Evolutionary conservation across 371 early-diverging fungal species (phyloP).

Genomic region (Apophysomyces variabilis): DNA sequence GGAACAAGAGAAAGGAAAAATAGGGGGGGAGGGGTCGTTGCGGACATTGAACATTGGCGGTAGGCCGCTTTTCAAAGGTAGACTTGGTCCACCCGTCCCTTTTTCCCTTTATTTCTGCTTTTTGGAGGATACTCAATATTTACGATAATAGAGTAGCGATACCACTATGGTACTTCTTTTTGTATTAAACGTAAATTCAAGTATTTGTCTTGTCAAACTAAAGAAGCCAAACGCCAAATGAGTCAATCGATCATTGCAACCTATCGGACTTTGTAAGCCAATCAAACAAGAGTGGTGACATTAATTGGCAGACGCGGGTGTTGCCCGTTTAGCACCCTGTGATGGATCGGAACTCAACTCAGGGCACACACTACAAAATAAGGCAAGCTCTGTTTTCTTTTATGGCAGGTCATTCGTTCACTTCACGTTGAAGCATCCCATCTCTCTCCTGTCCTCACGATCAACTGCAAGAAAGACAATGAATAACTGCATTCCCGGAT

Average conservation of each 20-base stretch:
- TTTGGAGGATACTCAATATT: too few relatives aligned
- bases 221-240: neutral
- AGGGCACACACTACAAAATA: neutral
- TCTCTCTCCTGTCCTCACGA: too few relatives aligned
- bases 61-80: neutral
- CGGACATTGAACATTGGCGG: constrained; percentile 7
- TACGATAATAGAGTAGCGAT: too few relatives aligned
- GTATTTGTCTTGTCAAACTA: neutral
- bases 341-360: too few relatives aligned
- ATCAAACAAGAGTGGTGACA: neutral
- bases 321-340: too few relatives aligned
- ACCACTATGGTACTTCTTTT: too few relatives aligned
- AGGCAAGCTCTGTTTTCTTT: too few relatives aligned
- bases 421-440: too few relatives aligned
- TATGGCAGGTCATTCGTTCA: too few relatives aligned
- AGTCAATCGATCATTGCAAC: neutral
- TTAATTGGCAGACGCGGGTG: neutral
- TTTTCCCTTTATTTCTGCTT: neutral
- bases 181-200: too few relatives aligned
- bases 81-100: neutral
- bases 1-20: neutral
- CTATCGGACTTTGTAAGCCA: constrained; percentile 1
- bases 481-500: neutral
- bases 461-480: too few relatives aligned
- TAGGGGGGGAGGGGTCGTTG: constrained; percentile 3